Conservation (phyloP, 2,329 filamentous ascomycete genomes). For the Sodiomyces alkalinus region DNA sequence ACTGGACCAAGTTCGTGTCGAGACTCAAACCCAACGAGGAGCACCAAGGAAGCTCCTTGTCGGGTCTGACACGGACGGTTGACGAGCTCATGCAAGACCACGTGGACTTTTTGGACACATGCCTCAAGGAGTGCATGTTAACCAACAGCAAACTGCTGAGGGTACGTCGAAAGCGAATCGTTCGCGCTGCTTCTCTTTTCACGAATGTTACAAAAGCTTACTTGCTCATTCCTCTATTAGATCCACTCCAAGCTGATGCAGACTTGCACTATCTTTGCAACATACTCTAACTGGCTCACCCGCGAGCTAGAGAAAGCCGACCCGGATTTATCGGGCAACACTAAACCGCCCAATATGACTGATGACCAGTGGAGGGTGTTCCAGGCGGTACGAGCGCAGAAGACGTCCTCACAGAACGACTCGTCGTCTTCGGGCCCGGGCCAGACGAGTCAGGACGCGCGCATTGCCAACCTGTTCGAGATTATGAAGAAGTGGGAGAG, state of each 20-base stretch:
- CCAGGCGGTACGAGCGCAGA: conserved; percentile 30
- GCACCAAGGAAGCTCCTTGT: conserved; percentile 12
- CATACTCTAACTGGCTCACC: conserved; percentile 75
- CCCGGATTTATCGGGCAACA: conserved; percentile 50
- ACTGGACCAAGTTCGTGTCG: conserved; percentile 92
- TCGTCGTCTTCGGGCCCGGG: conserved; percentile 20
- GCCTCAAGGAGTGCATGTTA: conserved; percentile 96
- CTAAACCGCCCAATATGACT: conserved; percentile 44
- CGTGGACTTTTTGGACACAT: conserved; percentile 94
- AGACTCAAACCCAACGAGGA: conserved; percentile 52
- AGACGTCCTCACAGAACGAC: conserved; percentile 16
- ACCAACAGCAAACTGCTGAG: conserved; percentile 90
- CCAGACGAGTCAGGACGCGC: conserved; percentile 21
- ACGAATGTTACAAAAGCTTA: too few species aligned
- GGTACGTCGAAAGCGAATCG: conserved; percentile 38
- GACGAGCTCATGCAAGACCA: conserved; percentile 99
- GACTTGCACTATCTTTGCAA: conserved; percentile 86
- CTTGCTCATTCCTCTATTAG: too few species aligned
- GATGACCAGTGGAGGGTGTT: conserved; percentile 45
- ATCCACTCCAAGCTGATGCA: conserved; percentile 96
- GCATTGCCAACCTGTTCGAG: conserved; percentile 68
- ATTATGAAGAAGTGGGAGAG: conserved; percentile 84
- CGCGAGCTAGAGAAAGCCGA: conserved; percentile 75
- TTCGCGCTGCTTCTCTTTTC: too few species aligned
- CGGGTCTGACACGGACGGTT: conserved; percentile 52